Evolutionary conservation across 768 basidiomycete genomes (phyloP).

Genomic region (Lyophyllum atratum): DNA sequence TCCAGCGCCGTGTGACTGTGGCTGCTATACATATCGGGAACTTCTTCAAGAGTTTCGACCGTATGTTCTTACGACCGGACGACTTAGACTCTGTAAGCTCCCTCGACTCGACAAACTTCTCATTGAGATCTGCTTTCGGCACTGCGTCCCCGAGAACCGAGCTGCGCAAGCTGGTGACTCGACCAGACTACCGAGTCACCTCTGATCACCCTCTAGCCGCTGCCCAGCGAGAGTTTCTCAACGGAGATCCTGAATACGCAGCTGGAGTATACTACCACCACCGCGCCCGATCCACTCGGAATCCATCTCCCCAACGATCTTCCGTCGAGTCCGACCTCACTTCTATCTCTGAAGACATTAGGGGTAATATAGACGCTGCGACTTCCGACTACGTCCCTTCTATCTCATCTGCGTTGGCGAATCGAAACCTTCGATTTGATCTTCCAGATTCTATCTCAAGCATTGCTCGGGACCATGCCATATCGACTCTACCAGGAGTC

Average conservation of each 20-base stretch:
- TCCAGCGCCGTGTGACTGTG: not conserved
- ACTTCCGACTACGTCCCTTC: not conserved
- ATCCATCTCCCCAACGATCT: too few relatives aligned
- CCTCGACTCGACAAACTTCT: constrained; percentile 4
- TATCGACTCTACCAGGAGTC: constrained; percentile 8
- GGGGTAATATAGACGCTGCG: not conserved
- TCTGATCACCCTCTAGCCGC: not conserved
- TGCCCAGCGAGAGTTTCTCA: not conserved
- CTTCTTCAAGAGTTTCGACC: not conserved
- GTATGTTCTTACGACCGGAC: not conserved
- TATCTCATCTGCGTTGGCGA: not conserved
- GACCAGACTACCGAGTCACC: not conserved
- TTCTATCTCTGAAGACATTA: not conserved
- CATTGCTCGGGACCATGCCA: not conserved
- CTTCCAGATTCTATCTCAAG: not conserved
- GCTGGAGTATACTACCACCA: not conserved
- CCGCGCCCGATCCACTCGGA: not conserved
- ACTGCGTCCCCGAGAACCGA: not conserved
- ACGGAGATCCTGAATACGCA: not conserved
- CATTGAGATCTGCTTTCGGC: not conserved
- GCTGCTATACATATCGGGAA: not conserved
- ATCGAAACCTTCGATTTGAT: not conserved
- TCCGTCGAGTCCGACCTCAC: not conserved
- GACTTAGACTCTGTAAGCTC: constrained; percentile 10
- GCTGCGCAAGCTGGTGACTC: not conserved